Evolutionary conservation across 2,329 filamentous ascomycete species (phyloP), one percentile per base, ranked within the genome.

Genomic region (Colletotrichum liriopes): DNA sequence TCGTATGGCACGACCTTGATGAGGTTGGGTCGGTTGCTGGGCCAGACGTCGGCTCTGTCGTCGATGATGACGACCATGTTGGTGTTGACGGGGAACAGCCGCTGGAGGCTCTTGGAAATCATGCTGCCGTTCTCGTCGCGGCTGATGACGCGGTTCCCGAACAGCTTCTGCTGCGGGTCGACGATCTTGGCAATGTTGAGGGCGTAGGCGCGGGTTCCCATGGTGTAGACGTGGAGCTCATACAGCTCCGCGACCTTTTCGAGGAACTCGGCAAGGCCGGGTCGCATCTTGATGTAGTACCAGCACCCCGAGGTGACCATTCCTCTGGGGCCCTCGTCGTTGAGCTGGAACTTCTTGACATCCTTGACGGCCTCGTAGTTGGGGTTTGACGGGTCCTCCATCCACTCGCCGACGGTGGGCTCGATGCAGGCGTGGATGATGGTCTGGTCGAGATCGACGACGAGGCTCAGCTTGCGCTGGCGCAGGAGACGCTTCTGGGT

Each of bases 61-160:
- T 99, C 96, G 75, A 99, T 99, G 77, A 99, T 98, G 71, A 98
- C 95, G 0, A 98, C 97, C 96, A 99, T 99, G 82, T 97, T 96
- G 7, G 96, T 98, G 82, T 97, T 97, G 72, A 98, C 94, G 6
- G 97, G 96, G 81, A 99, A 99, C 18, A 99, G 84, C 9, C 96
- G 91, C 79, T 96, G 93, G 39, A 99, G 85, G 76, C 92, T 96
- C 87, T 99, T 99, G 71, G 93, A 92, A 3, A 93, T 94, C 81
- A 98, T 92, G 81, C 93, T 98, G 66, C 96, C 96, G 80, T 97
- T 99, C 83, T 99, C 96, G 80, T 98, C 96, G 78, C 96, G 93
- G 82, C 96, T 98, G 78, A 99, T 93, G 77, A 99, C 95, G 67
- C 96, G 91, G 82, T 98, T 95, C 49, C 94, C 96, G 81, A 99